These are phyloP conservation scores for Pisolithus microcarpus DNA, from an alignment of 768 basidiomycete species.

Conservation along the genomic window DNA sequence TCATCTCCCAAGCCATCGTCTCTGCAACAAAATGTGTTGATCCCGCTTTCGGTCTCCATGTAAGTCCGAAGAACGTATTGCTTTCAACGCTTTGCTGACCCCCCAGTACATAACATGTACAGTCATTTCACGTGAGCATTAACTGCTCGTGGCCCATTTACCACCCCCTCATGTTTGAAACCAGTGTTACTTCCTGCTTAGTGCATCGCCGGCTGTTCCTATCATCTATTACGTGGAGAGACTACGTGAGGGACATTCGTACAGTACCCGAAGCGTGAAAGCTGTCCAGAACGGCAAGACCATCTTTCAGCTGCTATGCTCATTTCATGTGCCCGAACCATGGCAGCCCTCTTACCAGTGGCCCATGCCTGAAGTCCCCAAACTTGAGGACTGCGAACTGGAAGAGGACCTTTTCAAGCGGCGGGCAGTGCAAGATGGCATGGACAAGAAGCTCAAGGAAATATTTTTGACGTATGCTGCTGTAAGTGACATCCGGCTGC, in stretches of 20 bases:
- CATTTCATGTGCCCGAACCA: constrained; percentile 75
- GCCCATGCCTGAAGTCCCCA: constrained; percentile 54
- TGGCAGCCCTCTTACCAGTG: constrained; percentile 66
- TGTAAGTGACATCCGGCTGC: constrained; percentile 10
- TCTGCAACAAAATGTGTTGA: constrained; percentile 72
- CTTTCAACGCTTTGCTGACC: background rate
- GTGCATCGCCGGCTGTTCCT: constrained; percentile 64
- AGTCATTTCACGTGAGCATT: constrained; percentile 65
- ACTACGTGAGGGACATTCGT: constrained; percentile 67
- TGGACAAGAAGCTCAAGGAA: constrained; percentile 29
- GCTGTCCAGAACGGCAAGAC: constrained; percentile 47
- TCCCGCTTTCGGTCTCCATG: constrained; percentile 60
- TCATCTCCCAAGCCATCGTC: constrained; percentile 81
- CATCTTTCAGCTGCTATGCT: constrained; percentile 67
- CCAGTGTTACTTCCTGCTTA: constrained; percentile 77
- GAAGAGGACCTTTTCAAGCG: constrained; percentile 40
- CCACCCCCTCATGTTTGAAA: constrained; percentile 5
- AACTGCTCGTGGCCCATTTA: background rate
- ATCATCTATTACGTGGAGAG: constrained; percentile 76
- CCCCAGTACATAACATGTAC: background rate
- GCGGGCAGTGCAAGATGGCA: constrained; percentile 21
- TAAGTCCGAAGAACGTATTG: constrained; percentile 32
- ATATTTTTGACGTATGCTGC: constrained; percentile 21
- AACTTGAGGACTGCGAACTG: constrained; percentile 56
- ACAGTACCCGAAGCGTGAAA: constrained; percentile 58